Evolutionary conservation across 2,329 filamentous ascomycete species (phyloP).

Genomic region (Fusarium fujikuroi): DNA sequence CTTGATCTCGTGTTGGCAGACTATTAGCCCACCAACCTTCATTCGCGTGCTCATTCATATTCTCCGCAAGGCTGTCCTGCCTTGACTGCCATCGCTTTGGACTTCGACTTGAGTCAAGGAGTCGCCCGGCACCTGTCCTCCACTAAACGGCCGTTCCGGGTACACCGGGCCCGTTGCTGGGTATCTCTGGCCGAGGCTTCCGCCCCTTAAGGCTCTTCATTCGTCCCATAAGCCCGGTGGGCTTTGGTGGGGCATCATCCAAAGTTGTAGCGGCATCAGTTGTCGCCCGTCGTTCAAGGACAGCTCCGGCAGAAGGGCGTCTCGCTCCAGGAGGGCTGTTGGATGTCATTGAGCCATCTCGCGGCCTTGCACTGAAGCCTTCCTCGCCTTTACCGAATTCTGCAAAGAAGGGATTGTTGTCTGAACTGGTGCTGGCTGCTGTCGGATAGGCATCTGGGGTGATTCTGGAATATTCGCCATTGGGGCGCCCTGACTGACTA

Average conservation of each 20-base stretch:
- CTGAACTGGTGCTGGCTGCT: constrained; percentile 48
- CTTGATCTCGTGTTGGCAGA: constrained; percentile 31
- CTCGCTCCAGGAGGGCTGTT: constrained; percentile 65
- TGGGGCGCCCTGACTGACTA: constrained; percentile 66
- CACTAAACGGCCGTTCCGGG: constrained; percentile 56
- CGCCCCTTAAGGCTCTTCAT: constrained; percentile 86
- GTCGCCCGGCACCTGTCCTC: constrained; percentile 39
- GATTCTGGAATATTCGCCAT: constrained; percentile 55
- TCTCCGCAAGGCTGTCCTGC: constrained; percentile 10
- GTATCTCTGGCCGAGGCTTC: constrained; percentile 50
- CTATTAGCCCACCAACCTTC: constrained; percentile 7
- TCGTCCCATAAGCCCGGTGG: constrained; percentile 76
- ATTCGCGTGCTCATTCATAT: constrained; percentile 7
- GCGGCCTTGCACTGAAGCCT: constrained; percentile 57
- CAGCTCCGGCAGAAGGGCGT: constrained; percentile 51
- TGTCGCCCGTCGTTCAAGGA: constrained; percentile 73
- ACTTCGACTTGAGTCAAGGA: constrained; percentile 30
- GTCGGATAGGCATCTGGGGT: constrained; percentile 53
- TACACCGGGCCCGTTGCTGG: constrained; percentile 50
- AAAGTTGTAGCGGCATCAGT: constrained; percentile 60
- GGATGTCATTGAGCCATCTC: constrained; percentile 56
- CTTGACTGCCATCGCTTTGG: constrained; percentile 28
- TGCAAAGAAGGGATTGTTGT: constrained; percentile 81
- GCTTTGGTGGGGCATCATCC: constrained; percentile 57
- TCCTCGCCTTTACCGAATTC: constrained; percentile 75